A percentile compares a stretch with the other conserved stretches of the same genome.
phyloP scores from a whole-genome alignment of 805 yeast genomes.

The Teunomyces panamensis region DNA sequence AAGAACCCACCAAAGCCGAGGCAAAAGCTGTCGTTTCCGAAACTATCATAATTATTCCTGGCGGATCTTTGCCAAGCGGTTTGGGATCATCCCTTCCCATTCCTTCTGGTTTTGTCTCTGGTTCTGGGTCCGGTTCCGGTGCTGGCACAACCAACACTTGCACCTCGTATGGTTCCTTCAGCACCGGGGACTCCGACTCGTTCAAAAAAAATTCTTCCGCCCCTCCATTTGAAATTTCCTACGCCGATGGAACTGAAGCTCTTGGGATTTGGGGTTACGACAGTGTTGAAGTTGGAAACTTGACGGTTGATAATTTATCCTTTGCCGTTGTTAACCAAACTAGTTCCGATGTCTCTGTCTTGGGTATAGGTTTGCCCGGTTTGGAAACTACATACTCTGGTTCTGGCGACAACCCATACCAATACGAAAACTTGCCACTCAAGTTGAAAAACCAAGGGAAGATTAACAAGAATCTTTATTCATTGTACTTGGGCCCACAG shows the following conservation, averaged over 20 bases:
- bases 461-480: slow-evolving; percentile 32
- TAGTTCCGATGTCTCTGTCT: slow-evolving; percentile 47
- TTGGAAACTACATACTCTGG: slow-evolving; percentile 56
- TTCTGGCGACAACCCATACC: slow-evolving; percentile 14
- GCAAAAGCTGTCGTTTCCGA: background rate
- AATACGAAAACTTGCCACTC: slow-evolving; percentile 39
- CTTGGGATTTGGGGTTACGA: slow-evolving; percentile 62
- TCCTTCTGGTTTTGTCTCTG: background rate
- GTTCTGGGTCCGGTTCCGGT: slow-evolving; percentile 6
- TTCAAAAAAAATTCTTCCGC: slow-evolving; percentile 42
- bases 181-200: slow-evolving; percentile 35
- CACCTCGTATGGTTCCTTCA: slow-evolving; percentile 47
- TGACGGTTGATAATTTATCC: slow-evolving; percentile 48
- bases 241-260: slow-evolving; percentile 50
- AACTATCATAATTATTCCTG: slow-evolving; percentile 5
- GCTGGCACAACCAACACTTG: slow-evolving; percentile 32
- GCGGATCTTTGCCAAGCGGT: slow-evolving; percentile 1
- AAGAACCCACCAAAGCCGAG: background rate
- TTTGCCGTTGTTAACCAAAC: slow-evolving; percentile 68
- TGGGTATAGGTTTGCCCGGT: slow-evolving; percentile 70
- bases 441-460: slow-evolving; percentile 31
- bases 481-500: slow-evolving; percentile 32
- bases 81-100: background rate
- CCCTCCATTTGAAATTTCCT: slow-evolving; percentile 38
- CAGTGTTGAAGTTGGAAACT: slow-evolving; percentile 48